Conservation (phyloP, 2,329 filamentous ascomycete species). For the Corniculantispora saksenae region DNA sequence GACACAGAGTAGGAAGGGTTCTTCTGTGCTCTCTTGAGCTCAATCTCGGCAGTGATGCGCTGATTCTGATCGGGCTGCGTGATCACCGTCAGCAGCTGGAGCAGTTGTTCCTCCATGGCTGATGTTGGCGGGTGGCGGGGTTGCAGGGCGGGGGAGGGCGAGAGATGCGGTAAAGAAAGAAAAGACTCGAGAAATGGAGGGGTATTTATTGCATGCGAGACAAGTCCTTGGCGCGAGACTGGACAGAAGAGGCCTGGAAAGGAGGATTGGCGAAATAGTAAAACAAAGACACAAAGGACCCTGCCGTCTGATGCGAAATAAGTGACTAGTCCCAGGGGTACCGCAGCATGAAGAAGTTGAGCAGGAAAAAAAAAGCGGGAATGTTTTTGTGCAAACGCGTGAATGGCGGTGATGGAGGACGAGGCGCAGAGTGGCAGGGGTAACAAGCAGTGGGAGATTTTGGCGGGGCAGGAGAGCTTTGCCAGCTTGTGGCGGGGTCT, state of each 20-base stretch:
- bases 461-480: conserved; percentile 1
- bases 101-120: conserved; percentile 87
- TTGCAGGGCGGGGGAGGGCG: neutral
- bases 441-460: neutral
- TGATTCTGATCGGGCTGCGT: conserved; percentile 74
- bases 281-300: neutral
- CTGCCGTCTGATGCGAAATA: neutral
- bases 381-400: conserved; percentile 12
- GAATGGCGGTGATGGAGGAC: conserved; percentile 17
- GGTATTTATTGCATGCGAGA: conserved; percentile 14
- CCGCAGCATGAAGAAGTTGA: conserved; percentile 2
- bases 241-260: neutral
- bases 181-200: conserved; percentile 10
- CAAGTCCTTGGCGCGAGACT: neutral
- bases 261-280: neutral
- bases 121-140: conserved; percentile 14
- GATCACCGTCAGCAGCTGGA: conserved; percentile 83
- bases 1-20: conserved; percentile 74
- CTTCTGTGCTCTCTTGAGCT: conserved; percentile 70
- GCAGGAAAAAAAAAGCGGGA: conserved; percentile 16
- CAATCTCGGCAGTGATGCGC: conserved; percentile 83
- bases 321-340: neutral
- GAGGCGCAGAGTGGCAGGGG: neutral
- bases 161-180: conserved; percentile 1
- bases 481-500: conserved; percentile 1